Percentiles rank a stretch among this genome's conserved stretches.
Evolutionary conservation across 1,139 yeast species (phyloP).

Genomic region (Debaryomyces psychrophilus): DNA sequence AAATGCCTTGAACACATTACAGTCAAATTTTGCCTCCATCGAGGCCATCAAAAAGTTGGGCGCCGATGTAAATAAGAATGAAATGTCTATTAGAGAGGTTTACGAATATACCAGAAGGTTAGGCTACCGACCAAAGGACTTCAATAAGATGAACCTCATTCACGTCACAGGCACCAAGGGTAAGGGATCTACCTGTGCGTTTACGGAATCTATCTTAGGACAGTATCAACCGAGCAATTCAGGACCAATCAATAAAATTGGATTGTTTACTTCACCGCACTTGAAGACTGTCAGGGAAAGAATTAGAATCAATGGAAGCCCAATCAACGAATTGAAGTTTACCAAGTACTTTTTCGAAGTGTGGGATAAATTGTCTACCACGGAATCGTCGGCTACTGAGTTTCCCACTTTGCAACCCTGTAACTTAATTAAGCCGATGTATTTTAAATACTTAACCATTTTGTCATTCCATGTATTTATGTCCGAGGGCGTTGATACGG

Average conservation of each 20-base stretch:
- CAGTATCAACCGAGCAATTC: constrained; percentile 47
- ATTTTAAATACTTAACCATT: constrained; percentile 87
- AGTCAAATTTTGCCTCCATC: constrained; percentile 87
- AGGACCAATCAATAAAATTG: constrained; percentile 58
- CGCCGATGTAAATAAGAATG: constrained; percentile 59
- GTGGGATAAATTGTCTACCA: constrained; percentile 74
- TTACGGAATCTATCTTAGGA: constrained; percentile 75
- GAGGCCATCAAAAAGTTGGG: constrained; percentile 81
- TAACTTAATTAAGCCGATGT: constrained; percentile 80
- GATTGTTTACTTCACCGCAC: constrained; percentile 94
- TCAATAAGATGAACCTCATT: constrained; percentile 73
- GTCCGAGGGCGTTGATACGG: constrained; percentile 86
- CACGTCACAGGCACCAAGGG: constrained; percentile 99
- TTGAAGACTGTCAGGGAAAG: constrained; percentile 91
- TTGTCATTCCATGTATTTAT: constrained; percentile 89
- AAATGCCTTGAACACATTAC: constrained; percentile 79
- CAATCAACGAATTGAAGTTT: constrained; percentile 78
- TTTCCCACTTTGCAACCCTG: constrained; percentile 75
- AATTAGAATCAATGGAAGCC: constrained; percentile 83
- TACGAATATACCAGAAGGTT: constrained; percentile 86
- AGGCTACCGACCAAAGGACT: constrained; percentile 74
- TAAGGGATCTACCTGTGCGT: constrained; percentile 97
- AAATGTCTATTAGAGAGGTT: constrained; percentile 81
- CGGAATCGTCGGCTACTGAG: constrained; percentile 55
- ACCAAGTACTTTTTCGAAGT: constrained; percentile 91